phyloP scores from a whole-genome alignment of 768 basidiomycete genomes.

The Lactarius quietus region DNA sequence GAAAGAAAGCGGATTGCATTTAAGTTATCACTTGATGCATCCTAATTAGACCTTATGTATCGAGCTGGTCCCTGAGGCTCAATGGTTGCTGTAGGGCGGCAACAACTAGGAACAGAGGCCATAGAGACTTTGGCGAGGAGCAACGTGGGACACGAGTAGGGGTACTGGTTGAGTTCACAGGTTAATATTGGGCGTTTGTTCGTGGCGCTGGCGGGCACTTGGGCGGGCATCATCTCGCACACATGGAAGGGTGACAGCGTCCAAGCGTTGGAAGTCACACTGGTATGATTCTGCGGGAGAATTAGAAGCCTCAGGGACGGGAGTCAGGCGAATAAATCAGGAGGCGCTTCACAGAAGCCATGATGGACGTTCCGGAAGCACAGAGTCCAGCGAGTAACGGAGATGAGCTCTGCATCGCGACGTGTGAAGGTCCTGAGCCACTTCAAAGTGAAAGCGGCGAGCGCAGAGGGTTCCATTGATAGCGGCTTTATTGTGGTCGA shows the following conservation, averaged over 20 bases:
- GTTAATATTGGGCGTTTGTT: background rate
- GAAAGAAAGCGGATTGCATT: background rate
- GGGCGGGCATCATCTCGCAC: too few species aligned
- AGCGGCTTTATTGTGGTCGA: conserved; percentile 5
- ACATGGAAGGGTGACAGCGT: background rate
- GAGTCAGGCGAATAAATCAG: background rate
- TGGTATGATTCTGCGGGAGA: background rate
- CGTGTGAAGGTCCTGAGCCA: background rate
- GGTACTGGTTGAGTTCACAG: background rate
- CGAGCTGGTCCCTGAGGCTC: background rate
- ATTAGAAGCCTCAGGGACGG: background rate
- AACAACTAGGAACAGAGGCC: conserved; percentile 6
- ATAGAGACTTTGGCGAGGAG: background rate
- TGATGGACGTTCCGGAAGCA: background rate
- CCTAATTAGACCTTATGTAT: background rate
- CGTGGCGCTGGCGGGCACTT: background rate
- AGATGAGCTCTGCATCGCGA: background rate
- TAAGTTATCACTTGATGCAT: background rate
- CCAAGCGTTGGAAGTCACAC: background rate
- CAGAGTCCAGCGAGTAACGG: background rate
- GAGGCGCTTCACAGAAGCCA: background rate
- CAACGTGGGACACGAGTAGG: too few species aligned
- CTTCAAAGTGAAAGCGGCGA: background rate
- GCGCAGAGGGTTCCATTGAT: background rate
- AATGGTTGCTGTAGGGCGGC: background rate